These are phyloP conservation scores for Peronospora farinosa DNA, from an alignment of 352 stramenopile genomes.

Conservation along the genomic window DNA sequence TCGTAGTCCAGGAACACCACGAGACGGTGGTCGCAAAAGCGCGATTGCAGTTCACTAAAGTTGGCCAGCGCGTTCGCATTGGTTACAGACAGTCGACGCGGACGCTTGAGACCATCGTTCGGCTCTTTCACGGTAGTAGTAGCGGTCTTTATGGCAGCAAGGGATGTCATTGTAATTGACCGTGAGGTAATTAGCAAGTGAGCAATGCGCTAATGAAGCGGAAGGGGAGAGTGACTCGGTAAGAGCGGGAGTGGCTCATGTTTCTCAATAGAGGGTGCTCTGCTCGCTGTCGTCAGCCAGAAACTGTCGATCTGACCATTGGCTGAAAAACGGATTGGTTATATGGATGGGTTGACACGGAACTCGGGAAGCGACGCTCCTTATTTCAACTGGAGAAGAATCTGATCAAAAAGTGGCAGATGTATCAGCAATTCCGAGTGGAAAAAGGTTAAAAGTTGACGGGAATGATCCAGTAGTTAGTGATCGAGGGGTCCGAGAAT, in stretches of 20 bases:
- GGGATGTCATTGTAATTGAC: slow-evolving; percentile 1
- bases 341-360: background rate
- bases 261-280: slow-evolving; percentile 14
- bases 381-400: background rate
- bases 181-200: slow-evolving; percentile 1
- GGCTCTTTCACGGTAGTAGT: slow-evolving; percentile 1
- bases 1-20: slow-evolving; percentile 88
- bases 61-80: slow-evolving; percentile 71
- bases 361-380: background rate
- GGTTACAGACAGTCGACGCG: slow-evolving; percentile 53
- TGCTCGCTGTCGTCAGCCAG: slow-evolving; percentile 19
- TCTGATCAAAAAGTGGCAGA: background rate
- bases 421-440: background rate
- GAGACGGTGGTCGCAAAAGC: slow-evolving; percentile 52
- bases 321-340: slow-evolving; percentile 15
- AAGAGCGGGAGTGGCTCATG: slow-evolving; percentile 23
- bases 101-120: slow-evolving; percentile 6
- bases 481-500: slow-evolving; percentile 33
- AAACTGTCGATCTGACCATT: slow-evolving; percentile 19
- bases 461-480: background rate
- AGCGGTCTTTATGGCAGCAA: slow-evolving; percentile 17
- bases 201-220: background rate
- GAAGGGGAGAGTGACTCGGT: slow-evolving; percentile 15
- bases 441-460: no score
- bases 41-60: slow-evolving; percentile 47